Conservation (phyloP, 2,329 filamentous ascomycete species). For the Nannizzia gypsea region DNA sequence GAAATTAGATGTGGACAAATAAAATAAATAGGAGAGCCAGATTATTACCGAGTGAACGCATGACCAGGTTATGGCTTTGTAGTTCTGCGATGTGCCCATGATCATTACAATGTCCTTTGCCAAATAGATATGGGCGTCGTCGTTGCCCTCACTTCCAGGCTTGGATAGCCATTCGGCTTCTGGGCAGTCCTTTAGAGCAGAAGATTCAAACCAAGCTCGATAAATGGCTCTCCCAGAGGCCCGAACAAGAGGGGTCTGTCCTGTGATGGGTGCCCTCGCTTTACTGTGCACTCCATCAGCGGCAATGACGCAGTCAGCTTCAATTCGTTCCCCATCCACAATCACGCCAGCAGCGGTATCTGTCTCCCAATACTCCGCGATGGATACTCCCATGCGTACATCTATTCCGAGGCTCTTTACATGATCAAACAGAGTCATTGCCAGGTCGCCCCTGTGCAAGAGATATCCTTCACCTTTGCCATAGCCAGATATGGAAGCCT, state of each 20-base stretch:
- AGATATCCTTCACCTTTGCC: constrained; percentile 8
- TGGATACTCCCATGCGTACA: background rate
- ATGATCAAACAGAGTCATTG: constrained; percentile 6
- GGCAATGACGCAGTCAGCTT: constrained; percentile 9
- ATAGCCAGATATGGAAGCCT: constrained; percentile 4
- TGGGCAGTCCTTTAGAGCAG: background rate
- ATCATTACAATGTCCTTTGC: background rate
- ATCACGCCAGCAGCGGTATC: constrained; percentile 7
- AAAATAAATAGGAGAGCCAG: no score
- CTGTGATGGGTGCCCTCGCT: constrained; percentile 1
- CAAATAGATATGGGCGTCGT: background rate
- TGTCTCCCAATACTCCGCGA: constrained; percentile 11
- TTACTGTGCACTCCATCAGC: constrained; percentile 7
- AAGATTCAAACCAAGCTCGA: background rate
- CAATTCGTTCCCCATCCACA: constrained; percentile 8
- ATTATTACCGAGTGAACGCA: background rate
- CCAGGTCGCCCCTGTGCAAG: constrained; percentile 4
- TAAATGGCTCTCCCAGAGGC: background rate
- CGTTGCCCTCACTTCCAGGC: background rate
- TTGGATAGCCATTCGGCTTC: background rate
- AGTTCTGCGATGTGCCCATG: background rate
- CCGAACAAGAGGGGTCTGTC: background rate
- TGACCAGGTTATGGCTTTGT: background rate
- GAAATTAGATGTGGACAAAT: background rate
- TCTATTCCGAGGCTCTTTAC: constrained; percentile 5